Base-by-base conservation (phyloP, 768 basidiomycete genomes). In the Cytidiella melzeri region DNA sequence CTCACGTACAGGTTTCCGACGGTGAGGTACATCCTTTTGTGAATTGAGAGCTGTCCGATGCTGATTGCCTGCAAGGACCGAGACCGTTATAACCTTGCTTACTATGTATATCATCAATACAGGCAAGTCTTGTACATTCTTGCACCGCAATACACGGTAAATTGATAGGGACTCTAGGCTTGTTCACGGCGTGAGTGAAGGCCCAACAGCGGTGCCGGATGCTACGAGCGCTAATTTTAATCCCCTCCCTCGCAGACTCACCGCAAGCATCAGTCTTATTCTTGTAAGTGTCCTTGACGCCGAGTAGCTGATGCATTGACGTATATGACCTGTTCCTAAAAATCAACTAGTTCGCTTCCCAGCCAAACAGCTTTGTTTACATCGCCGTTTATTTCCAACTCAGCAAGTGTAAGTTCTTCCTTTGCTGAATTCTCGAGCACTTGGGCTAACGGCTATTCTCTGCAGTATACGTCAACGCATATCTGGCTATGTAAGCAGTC, bases 1-100 rank as follows among this genome's bases (percentile, higher is more conserved):
- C 44, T 76, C 76, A 0, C 69, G 72, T 54, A 83, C 79, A 0
- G 81, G 81, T 0, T 73, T 80, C 55, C 57, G 54, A 18, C 68
- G 67, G 81, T 77, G 55, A 7, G 57, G 48, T n/a, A 4, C 15
- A 4, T 38, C 11, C 9, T n/a, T n/a, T n/a, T n/a, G n/a, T n/a
- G n/a, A n/a, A n/a, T n/a, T n/a, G n/a, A n/a, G n/a, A n/a, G n/a
- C n/a, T n/a, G n/a, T n/a, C n/a, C n/a, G n/a, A n/a, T n/a, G n/a
- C n/a, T n/a, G n/a, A n/a, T n/a, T n/a, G n/a, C n/a, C n/a, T 34
- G 30, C 7, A 34, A 55, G 53, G 18, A 55, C 53, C 9, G 53
- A 55, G 39, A 41, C 37, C 19, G 19, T 55, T 18, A 55, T 55
- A 24, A 55, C 50, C 23, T 20, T 50, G n/a, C 41, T 55, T 18